Percentiles rank a stretch among this genome's conserved stretches.
These are phyloP conservation scores for Scopulariopsis brevicaulis DNA, from an alignment of 2,329 filamentous ascomycete species.

Conservation along the genomic window DNA sequence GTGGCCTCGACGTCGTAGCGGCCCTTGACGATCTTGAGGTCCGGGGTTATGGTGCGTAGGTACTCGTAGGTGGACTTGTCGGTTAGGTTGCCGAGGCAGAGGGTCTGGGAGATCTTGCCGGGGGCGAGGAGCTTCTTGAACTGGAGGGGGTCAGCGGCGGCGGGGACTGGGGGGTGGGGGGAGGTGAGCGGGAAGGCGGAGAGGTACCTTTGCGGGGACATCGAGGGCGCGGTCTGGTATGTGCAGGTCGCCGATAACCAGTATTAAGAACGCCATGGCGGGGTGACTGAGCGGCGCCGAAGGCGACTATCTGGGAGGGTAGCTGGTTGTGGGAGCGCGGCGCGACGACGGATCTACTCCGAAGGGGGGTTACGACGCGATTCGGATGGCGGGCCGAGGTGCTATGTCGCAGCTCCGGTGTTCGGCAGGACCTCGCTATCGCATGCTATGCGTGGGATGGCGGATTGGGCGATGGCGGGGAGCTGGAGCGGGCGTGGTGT, in stretches of 20 bases:
- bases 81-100: conserved; percentile 71
- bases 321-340: background rate
- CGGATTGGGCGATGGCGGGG: background rate
- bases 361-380: background rate
- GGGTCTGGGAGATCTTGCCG: conserved; percentile 72
- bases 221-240: conserved; percentile 88
- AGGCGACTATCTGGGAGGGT: background rate
- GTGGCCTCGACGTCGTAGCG: conserved; percentile 57
- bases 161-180: conserved; percentile 42
- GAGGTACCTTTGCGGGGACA: conserved; percentile 71
- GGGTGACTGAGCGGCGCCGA: background rate
- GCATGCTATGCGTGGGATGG: background rate
- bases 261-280: conserved; percentile 78
- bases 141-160: conserved; percentile 27
- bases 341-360: background rate
- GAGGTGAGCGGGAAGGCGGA: background rate
- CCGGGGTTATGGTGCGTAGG: conserved; percentile 61
- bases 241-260: conserved; percentile 87
- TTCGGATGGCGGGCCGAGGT: background rate
- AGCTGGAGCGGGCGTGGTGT: background rate
- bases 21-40: conserved; percentile 59
- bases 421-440: background rate
- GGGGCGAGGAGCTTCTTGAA: conserved; percentile 79
- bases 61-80: conserved; percentile 74
- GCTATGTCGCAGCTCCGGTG: background rate